Conservation (phyloP, 2,329 filamentous ascomycete genomes). For the Diplodia corticola region DNA sequence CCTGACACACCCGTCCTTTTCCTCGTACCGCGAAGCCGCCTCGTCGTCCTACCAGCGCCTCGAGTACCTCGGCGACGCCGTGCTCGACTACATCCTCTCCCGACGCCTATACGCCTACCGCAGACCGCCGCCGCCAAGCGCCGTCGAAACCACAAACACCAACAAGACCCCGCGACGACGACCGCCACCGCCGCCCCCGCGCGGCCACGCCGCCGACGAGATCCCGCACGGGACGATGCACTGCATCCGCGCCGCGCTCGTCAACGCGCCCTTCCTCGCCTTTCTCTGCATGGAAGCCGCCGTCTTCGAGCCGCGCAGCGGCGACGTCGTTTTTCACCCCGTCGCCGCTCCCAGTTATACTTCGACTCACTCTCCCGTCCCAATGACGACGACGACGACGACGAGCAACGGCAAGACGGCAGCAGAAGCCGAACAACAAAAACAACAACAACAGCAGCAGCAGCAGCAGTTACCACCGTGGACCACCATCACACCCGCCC, state of each 20-base stretch:
- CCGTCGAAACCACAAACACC: not conserved
- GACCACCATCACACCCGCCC: not conserved
- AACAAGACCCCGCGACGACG: conserved; percentile 51
- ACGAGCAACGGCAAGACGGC: too few relatives aligned
- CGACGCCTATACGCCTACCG: conserved; percentile 56
- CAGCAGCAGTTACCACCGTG: too few relatives aligned
- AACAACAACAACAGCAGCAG: too few relatives aligned
- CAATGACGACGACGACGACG: too few relatives aligned
- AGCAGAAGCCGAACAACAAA: too few relatives aligned
- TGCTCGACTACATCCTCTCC: conserved; percentile 78
- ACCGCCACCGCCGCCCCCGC: conserved; percentile 64
- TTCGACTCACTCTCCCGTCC: too few relatives aligned
- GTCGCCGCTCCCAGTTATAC: too few relatives aligned
- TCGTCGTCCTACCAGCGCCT: conserved; percentile 69
- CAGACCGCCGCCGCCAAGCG: not conserved
- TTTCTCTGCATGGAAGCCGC: conserved; percentile 68
- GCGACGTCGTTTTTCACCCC: conserved; percentile 26
- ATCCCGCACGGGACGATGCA: conserved; percentile 66
- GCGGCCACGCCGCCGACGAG: conserved; percentile 68
- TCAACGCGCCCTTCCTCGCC: conserved; percentile 77
- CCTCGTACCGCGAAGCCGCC: conserved; percentile 42
- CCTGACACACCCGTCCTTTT: conserved; percentile 72
- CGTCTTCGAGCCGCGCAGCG: conserved; percentile 37
- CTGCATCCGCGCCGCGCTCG: conserved; percentile 69
- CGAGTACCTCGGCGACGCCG: conserved; percentile 83